Evolutionary conservation across 2,329 filamentous ascomycete genomes (phyloP).

Genomic region (Penicillium glabrum): DNA sequence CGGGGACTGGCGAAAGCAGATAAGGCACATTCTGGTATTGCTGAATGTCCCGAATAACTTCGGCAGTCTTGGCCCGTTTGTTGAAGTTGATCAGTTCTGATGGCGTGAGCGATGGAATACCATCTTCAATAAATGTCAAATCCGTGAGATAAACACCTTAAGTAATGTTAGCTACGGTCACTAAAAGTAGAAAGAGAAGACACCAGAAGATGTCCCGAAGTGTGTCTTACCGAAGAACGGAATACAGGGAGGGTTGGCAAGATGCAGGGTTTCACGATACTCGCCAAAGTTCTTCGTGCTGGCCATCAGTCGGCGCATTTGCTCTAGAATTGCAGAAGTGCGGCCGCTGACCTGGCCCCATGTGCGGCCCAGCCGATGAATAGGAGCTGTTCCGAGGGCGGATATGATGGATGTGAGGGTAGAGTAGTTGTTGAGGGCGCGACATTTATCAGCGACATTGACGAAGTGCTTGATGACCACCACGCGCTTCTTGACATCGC

Average conservation of each 20-base stretch:
- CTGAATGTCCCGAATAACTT: constrained; percentile 97
- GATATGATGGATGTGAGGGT: constrained; percentile 97
- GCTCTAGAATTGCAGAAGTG: constrained; percentile 76
- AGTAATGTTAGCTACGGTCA: constrained; percentile 15
- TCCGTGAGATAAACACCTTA: constrained; percentile 93
- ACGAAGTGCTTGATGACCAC: constrained; percentile 99
- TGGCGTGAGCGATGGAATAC: constrained; percentile 94
- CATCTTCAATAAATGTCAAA: constrained; percentile 97
- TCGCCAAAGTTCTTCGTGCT: constrained; percentile 98
- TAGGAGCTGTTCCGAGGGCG: constrained; percentile 88
- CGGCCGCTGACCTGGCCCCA: constrained; percentile 92
- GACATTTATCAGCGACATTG: constrained; percentile 95
- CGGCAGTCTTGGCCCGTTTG: constrained; percentile 95
- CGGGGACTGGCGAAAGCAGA: constrained; percentile 79
- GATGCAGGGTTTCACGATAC: constrained; percentile 89
- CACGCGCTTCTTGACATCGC: constrained; percentile 92
- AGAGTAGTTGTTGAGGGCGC: constrained; percentile 90
- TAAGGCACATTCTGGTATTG: constrained; percentile 99
- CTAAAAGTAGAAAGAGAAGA: neutral
- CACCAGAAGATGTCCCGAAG: constrained; percentile 1
- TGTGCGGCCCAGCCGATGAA: constrained; percentile 87
- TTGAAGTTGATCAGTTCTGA: constrained; percentile 98
- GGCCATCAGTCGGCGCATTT: constrained; percentile 91
- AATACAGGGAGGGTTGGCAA: constrained; percentile 93
- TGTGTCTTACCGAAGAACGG: constrained; percentile 81